phyloP scores from a whole-genome alignment of 495 filamentous ascomycete species.

The Hypoxylon lenormandii region DNA sequence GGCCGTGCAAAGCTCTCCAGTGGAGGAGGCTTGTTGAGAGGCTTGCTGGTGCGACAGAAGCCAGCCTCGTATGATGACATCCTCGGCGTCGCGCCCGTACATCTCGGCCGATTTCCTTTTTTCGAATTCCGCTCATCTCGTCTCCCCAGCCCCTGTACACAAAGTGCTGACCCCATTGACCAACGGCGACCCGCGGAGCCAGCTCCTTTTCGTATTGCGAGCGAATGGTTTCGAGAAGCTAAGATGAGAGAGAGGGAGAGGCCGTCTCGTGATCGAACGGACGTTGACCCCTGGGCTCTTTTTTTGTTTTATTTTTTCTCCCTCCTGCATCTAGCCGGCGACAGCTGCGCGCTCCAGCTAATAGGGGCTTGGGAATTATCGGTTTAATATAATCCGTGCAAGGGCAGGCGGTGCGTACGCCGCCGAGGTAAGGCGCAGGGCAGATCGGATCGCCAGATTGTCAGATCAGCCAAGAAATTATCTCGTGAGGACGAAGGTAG shows the following conservation, averaged over 20 bases:
- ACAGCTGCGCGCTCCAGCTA: constrained; percentile 29
- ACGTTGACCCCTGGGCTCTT: background rate
- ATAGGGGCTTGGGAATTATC: constrained; percentile 11
- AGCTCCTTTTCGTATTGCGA: background rate
- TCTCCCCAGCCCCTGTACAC: too few species aligned
- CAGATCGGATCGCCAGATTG: constrained; percentile 22
- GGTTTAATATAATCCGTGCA: constrained; percentile 26
- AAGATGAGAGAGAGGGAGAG: background rate
- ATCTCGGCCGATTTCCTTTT: too few species aligned
- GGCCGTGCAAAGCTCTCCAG: too few species aligned
- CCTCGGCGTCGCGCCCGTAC: background rate
- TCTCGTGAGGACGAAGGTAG: background rate
- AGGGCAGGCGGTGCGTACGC: constrained; percentile 4
- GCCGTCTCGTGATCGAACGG: constrained; percentile 10
- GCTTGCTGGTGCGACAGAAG: too few species aligned
- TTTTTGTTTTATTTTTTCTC: background rate
- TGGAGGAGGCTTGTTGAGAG: too few species aligned
- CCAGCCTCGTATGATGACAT: constrained; percentile 20
- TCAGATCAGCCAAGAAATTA: constrained; percentile 1
- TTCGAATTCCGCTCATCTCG: too few species aligned
- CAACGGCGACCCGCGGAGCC: too few species aligned
- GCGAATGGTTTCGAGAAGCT: constrained; percentile 3
- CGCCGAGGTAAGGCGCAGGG: background rate
- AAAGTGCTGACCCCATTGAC: too few species aligned
- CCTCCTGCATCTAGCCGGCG: constrained; percentile 33